These are phyloP conservation scores for Zymoseptoria brevis DNA, from an alignment of 2,329 filamentous ascomycete genomes.

Conservation along the genomic window DNA sequence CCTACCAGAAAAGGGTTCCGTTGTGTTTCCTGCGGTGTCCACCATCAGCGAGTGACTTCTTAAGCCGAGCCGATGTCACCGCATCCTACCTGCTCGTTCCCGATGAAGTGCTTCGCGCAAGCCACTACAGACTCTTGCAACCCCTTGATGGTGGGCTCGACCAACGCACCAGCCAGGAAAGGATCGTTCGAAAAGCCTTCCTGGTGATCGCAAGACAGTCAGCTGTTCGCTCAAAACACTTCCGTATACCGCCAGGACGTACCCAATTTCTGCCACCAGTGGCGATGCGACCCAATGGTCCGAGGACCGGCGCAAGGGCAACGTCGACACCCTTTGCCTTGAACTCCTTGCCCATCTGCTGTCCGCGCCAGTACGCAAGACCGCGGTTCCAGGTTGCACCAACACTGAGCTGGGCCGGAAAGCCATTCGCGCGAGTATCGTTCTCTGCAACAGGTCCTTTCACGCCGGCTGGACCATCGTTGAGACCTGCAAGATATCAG, in stretches of 20 bases:
- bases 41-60: background rate
- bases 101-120: conserved; percentile 27
- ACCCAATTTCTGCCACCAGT: conserved; percentile 26
- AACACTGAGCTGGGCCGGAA: conserved; percentile 30
- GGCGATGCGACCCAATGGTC: conserved; percentile 22
- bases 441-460: conserved; percentile 33
- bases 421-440: conserved; percentile 29
- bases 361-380: conserved; percentile 28
- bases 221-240: background rate
- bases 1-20: conserved; percentile 32
- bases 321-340: conserved; percentile 25
- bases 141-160: conserved; percentile 19
- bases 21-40: conserved; percentile 35
- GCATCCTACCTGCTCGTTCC: conserved; percentile 17
- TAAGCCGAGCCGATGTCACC: background rate
- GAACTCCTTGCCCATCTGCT: conserved; percentile 28
- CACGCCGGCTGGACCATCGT: conserved; percentile 10
- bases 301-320: conserved; percentile 24
- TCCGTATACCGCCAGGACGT: background rate
- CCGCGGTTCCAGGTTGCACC: conserved; percentile 33
- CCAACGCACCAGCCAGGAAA: conserved; percentile 22
- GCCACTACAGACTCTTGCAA: conserved; percentile 34
- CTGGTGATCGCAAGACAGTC: background rate
- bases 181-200: conserved; percentile 21
- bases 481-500: background rate